Base-by-base conservation (phyloP, 1,139 yeast species). In the Hansenula sp. region DNA sequence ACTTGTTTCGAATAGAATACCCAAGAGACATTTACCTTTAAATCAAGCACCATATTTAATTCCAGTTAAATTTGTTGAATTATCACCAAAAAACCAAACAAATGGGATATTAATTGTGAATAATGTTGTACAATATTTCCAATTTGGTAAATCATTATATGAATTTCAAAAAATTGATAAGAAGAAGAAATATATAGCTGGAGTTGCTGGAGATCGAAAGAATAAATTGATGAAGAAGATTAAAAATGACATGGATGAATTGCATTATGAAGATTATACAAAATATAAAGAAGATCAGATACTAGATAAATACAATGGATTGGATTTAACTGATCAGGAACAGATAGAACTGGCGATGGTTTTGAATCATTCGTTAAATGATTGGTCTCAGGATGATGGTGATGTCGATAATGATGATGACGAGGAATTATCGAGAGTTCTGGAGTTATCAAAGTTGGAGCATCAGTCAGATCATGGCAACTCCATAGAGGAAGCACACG, bases 111-210 rank as follows among this genome's bases (percentile, higher is more conserved):
- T 80, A 4, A 64, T 73, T 1, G 71, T 79, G 40, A 81, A 80
- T 3, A 74, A 79, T 19, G 65, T 75, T 1, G 62, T 81, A 1
- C 88, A 82, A 52, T 79, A 75, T 53, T 81, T 82, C 55, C 77
- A 77, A 47, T 72, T 77, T 59, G 92, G 90, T 6, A 68, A 67
- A 13, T 52, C 52, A 17, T 22, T 27, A 43, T 24, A 28, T n/a
- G 12, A 22, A 6, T 27, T 32, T 18, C 22, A 17, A 20, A 14
- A 16, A 2, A 16, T 16, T 5, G 46, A 52, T 20, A 47, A 45
- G 36, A 52, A 47, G 55, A 66, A 53, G 45, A 61, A 57, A 51
- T 47, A 52, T 1, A 47, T 60, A 11, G 41, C 29, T 32, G 52
- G 52, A 40, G 48, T 38, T 44, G 42, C 39, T 17, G 36, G 45